Conservation (phyloP, 1,284 basidiomycete genomes). For the Wolfiporia cocos region DNA sequence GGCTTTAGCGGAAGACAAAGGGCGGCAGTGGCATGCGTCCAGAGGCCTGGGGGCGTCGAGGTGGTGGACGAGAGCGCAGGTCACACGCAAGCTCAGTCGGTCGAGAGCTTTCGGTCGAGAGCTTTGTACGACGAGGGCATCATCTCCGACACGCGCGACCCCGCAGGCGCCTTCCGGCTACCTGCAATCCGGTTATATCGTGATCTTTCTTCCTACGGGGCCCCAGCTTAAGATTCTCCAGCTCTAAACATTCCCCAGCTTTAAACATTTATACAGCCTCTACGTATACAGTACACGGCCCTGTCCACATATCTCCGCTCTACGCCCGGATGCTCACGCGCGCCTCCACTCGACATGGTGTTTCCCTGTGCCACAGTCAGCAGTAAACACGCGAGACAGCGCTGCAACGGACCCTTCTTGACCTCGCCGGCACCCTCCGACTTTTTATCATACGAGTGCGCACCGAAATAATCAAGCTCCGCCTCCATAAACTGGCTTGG, state of each 20-base stretch:
- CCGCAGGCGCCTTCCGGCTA: too few relatives aligned
- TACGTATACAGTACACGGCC: too few relatives aligned
- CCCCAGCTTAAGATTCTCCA: too few relatives aligned
- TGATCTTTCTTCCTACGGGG: too few relatives aligned
- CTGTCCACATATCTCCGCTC: background rate
- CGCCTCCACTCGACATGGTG: conserved; percentile 20
- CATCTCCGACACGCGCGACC: background rate
- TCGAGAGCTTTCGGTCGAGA: too few relatives aligned
- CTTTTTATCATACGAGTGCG: conserved; percentile 16
- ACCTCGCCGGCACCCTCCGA: conserved; percentile 17
- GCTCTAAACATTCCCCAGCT: too few relatives aligned
- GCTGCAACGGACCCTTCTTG: conserved; percentile 14
- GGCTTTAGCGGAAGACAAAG: background rate
- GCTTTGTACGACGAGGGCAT: too few relatives aligned
- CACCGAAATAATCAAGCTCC: conserved; percentile 20
- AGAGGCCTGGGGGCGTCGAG: background rate
- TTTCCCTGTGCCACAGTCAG: conserved; percentile 6
- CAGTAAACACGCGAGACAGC: too few relatives aligned
- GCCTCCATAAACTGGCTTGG: conserved; percentile 21
- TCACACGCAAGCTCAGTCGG: background rate
- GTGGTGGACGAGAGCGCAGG: background rate
- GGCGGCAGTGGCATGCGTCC: background rate
- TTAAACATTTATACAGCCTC: too few relatives aligned
- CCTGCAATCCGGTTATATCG: too few relatives aligned
- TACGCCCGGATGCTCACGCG: conserved; percentile 9